Percentiles rank a stretch among this genome's conserved stretches.
Conservation (phyloP, 441 rosid genomes). For the Adansonia rubrostipa region DNA sequence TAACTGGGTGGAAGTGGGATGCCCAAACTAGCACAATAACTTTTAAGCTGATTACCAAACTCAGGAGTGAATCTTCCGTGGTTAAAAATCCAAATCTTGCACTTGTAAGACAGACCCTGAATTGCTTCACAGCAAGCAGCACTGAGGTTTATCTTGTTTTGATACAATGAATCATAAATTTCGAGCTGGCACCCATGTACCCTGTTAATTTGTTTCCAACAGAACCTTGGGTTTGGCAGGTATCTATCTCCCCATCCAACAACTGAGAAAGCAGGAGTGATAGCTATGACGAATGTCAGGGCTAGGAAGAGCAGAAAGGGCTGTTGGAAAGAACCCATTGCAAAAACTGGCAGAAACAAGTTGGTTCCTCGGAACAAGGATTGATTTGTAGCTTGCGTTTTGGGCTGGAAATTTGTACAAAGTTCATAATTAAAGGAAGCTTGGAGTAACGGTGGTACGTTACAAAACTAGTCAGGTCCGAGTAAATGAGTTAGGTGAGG, state of each 20-base stretch:
- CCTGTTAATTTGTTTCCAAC: background rate
- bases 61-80: background rate
- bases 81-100: constrained; percentile 11
- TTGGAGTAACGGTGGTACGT: constrained; percentile 14
- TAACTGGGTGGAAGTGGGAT: constrained; percentile 17
- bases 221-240: background rate
- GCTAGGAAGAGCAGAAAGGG: background rate
- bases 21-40: background rate
- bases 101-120: background rate
- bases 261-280: constrained; percentile 18
- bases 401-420: background rate
- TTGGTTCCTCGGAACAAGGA: background rate
- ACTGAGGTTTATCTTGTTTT: background rate
- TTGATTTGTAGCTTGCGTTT: background rate
- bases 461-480: background rate
- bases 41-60: constrained; percentile 9
- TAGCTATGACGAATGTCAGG: background rate
- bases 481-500: background rate
- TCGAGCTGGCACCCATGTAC: background rate
- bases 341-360: background rate
- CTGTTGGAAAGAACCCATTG: background rate
- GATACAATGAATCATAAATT: background rate
- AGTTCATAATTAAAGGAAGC: background rate
- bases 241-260: background rate
- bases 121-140: constrained; percentile 11